phyloP scores from a whole-genome alignment of 1,284 basidiomycete genomes.

The Apiotrichum brassicae region DNA sequence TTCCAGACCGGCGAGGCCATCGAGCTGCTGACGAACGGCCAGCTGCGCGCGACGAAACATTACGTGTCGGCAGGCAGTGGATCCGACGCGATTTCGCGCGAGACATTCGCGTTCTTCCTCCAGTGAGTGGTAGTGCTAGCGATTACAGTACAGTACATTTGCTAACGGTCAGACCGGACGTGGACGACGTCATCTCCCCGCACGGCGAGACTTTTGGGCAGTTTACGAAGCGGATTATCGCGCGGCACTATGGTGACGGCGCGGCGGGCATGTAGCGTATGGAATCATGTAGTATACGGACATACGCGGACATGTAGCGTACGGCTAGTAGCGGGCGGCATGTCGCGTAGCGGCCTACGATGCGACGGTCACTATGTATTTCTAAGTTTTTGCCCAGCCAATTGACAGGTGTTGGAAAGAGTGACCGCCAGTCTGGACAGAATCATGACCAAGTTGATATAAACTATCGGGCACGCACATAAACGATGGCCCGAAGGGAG shows the following conservation, averaged over 20 bases:
- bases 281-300: too few species aligned
- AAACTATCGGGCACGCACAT: too few species aligned
- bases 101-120: constrained; percentile 81
- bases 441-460: too few species aligned
- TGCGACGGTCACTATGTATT: too few species aligned
- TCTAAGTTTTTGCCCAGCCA: too few species aligned
- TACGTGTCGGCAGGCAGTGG: constrained; percentile 58
- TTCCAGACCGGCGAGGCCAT: constrained; percentile 93
- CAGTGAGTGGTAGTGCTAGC: constrained; percentile 49
- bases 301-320: too few species aligned
- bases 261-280: too few species aligned
- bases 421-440: too few species aligned
- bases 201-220: constrained; percentile 69
- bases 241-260: constrained; percentile 59
- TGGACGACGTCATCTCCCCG: constrained; percentile 61
- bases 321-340: too few species aligned
- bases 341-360: too few species aligned
- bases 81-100: constrained; percentile 56
- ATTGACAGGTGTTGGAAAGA: too few species aligned
- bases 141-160: not conserved
- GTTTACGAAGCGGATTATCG: constrained; percentile 76
- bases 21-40: constrained; percentile 66
- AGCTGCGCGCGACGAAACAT: constrained; percentile 76
- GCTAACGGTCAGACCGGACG: constrained; percentile 56
- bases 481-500: too few species aligned